Base-by-base conservation (phyloP, 2,329 filamentous ascomycete genomes). In the Aspergillus novofumigatus region DNA sequence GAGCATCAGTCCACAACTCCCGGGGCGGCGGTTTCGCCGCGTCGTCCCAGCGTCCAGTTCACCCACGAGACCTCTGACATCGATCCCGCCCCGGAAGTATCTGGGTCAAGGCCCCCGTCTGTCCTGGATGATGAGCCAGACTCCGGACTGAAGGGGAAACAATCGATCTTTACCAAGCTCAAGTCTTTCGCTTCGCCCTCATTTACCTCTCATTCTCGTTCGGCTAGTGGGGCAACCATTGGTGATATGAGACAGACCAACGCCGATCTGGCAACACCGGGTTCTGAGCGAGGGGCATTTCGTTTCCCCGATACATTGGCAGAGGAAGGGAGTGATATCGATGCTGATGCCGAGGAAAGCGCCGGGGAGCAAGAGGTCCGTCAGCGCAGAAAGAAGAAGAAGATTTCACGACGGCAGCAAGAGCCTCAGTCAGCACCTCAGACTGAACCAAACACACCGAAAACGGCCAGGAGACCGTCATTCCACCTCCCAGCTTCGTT, bases 271-370 rank as follows among this genome's bases (percentile, higher is more conserved):
- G 68, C 76, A 23, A 80, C 79, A 0, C 79, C 80, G 4, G 72
- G 72, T 17, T 78, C 78, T n/a, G 80, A 83, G 65, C 73, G 77
- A 59, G 77, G 76, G 28, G 75, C 77, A 29, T 76, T 79, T 49
- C 77, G 79, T 56, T 78, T 85, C 61, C 82, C 82, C 9, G 78
- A 81, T 21, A 84, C 81, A 1, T 71, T 86, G 55, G 73, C 77
- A 45, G 82, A 84, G 62, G 81, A 82, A 56, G 86, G 84, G 21
- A 90, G 86, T 70, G 90, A 92, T 71, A 85, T 81, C 14, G 87
- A 89, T 67, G 87, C 89, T 0, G 91, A 94, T 71, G 90, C 88
- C 1, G 92, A 96, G 70, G 91, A 94, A 69, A 96, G 91, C 48
- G 90, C 87, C 0, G 91, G 92, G 53, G 92, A 96, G 69, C 82